These are phyloP conservation scores for Globisporangium cederbergense DNA, from an alignment of 352 stramenopile species.

Conservation along the genomic window DNA sequence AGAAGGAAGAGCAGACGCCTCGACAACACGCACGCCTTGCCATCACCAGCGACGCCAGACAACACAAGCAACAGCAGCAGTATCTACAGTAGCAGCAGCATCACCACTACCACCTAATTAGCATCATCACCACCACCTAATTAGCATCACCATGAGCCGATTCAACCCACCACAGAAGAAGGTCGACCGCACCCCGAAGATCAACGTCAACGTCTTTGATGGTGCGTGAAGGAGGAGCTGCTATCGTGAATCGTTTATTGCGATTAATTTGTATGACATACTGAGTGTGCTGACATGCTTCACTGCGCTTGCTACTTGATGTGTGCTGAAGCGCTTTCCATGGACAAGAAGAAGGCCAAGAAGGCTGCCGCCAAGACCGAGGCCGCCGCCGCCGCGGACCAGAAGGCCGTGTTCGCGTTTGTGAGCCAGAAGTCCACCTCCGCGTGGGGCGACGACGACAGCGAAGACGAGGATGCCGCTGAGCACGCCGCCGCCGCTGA, in stretches of 20 bases:
- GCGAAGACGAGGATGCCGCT: slow-evolving; percentile 57
- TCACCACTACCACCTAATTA: too few species aligned
- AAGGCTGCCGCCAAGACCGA: slow-evolving; percentile 38
- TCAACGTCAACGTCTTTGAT: slow-evolving; percentile 22
- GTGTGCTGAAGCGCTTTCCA: slow-evolving; percentile 10
- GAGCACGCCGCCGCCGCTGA: slow-evolving; percentile 27
- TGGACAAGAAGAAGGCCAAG: slow-evolving; percentile 63
- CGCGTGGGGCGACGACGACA: slow-evolving; percentile 68
- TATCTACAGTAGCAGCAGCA: neutral
- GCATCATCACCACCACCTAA: neutral
- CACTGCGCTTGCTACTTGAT: neutral
- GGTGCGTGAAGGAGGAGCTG: slow-evolving; percentile 6
- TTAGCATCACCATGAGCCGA: slow-evolving; percentile 14
- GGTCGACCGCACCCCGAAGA: slow-evolving; percentile 18
- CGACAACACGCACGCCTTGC: neutral
- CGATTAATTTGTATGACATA: neutral
- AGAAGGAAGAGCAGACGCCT: neutral
- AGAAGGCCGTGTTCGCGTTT: slow-evolving; percentile 67
- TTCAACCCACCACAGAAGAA: slow-evolving; percentile 15
- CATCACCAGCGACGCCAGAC: neutral
- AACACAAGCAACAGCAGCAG: neutral
- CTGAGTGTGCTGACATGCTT: neutral
- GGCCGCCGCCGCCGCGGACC: slow-evolving; percentile 24
- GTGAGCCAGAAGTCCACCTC: slow-evolving; percentile 61
- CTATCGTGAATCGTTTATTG: neutral